Base-by-base conservation (phyloP, 2,329 filamentous ascomycete genomes). In the Cladosporium sp. region DNA sequence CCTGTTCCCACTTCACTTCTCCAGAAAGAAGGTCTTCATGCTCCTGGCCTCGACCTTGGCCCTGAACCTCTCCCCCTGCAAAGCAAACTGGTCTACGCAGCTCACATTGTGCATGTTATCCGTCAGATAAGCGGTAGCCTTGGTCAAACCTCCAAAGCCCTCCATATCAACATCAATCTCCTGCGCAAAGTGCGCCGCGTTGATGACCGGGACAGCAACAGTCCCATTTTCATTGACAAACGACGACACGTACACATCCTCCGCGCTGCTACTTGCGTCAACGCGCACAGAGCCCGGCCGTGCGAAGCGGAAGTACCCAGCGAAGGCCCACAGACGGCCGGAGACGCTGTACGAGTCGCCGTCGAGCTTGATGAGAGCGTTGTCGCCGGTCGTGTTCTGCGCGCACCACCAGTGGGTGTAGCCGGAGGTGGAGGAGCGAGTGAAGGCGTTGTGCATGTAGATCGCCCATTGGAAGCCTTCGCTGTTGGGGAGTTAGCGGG, bases 331-430 rank as follows among this genome's bases (percentile, higher is more conserved):
- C 4, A 43, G 22, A 8, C 52, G 46, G 13, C 45, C 46, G n/a
- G 46, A 54, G 18, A 54, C 38, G 14, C 40, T 34, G 49, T 51
- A 51, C 2, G 37, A 32, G 14, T 44, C 40, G 44, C 65, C 43
- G 22, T 48, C 40, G 38, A 52, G 37, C 16, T 49, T 32, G 31
- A 38, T 42, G 19, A 46, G 38, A 13, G 35, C 13, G 61, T 66
- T 13, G 68, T 68, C 16, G 19, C 64, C 66, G 54, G 68, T 67
- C 31, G 70, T 67, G 18, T 75, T 75, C 77, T 52, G 41, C 14
- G 43, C 41, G 16, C 32, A 14, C 32, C 60, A 62, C 60, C 60
- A 61, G 41, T 61, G 55, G 3, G 14, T 35, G 18, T 46, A 59
- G 11, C 55, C 57, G 14, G 53, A 46, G 19, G 48, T 53, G 5